Evolutionary conservation across 345 rosid genomes (phyloP).

Genomic region (Erodium maritimum): DNA sequence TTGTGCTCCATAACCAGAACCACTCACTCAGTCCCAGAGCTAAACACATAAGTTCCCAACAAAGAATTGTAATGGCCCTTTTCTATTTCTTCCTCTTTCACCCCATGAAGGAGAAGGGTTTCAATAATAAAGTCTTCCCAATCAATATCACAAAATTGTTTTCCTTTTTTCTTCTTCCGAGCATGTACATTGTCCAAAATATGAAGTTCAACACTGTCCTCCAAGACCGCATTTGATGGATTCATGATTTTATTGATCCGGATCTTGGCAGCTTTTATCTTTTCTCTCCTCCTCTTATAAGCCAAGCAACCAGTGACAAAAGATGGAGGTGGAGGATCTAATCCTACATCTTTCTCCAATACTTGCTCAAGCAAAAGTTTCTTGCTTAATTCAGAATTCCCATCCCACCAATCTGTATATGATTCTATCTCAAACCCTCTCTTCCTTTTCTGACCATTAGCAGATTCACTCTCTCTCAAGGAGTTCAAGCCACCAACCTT

Average conservation of each 20-base stretch:
- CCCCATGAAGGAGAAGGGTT: slow-evolving; percentile 56
- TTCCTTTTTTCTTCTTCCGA: slow-evolving; percentile 42
- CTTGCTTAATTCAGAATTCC: slow-evolving; percentile 56
- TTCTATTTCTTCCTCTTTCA: slow-evolving; percentile 68
- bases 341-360: slow-evolving; percentile 66
- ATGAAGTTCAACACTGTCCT: slow-evolving; percentile 4
- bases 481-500: slow-evolving; percentile 12
- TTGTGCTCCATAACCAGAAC: no score
- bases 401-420: slow-evolving; percentile 65
- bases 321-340: slow-evolving; percentile 54
- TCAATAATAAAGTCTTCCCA: slow-evolving; percentile 88
- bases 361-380: slow-evolving; percentile 53
- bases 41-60: slow-evolving; percentile 56
- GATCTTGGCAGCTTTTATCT: slow-evolving; percentile 53
- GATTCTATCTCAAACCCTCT: slow-evolving; percentile 12
- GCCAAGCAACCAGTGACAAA: slow-evolving; percentile 39
- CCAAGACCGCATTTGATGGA: slow-evolving; percentile 20
- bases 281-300: slow-evolving; percentile 41
- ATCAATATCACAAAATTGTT: slow-evolving; percentile 29
- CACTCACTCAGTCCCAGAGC: slow-evolving; percentile 32
- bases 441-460: slow-evolving; percentile 7
- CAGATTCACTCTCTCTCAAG: slow-evolving; percentile 6
- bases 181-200: slow-evolving; percentile 4
- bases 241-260: slow-evolving; percentile 38
- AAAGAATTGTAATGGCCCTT: slow-evolving; percentile 64